Evolutionary conservation across 2,329 filamentous ascomycete genomes (phyloP), one percentile per base, ranked within the genome.

Genomic region (Verruconis gallopava): DNA sequence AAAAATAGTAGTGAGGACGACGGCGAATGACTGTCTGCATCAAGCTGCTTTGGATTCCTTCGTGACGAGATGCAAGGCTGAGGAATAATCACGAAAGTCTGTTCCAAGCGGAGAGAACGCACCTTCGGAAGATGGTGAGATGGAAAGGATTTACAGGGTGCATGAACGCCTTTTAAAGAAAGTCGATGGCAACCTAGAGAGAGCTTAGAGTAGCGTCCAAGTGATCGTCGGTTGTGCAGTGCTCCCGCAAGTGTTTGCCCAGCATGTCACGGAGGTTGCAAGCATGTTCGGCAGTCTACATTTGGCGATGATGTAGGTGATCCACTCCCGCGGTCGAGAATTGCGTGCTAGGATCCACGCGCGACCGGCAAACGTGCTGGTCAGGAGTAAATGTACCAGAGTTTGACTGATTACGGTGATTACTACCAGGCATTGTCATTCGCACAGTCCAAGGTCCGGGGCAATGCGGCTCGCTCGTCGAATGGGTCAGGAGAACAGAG

Each of bases 1-100:
- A 57, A 49, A 57, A 59, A 38, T 45, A 38, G 30, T 43, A 42
- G 17, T 14, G 33, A 21, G 17, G 28, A 21, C 21, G 34, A 28
- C 12, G 21, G 35, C 28, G 28, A 34, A 34, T 19, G 13, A 36
- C 33, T 5, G 22, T 17, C 37, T n/a, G 37, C 42, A 44, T 44
- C 38, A 38, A 43, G 11, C 33, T 36, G 25, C n/a, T 30, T n/a
- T n/a, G n/a, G n/a, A n/a, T 30, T 30, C 25, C 25, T 30, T 30
- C 9, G 25, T n/a, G 25, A n/a, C 25, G n/a, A n/a, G n/a, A n/a
- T n/a, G n/a, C n/a, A n/a, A n/a, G n/a, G n/a, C n/a, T n/a, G n/a
- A n/a, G n/a, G n/a, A n/a, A n/a, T n/a, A n/a, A n/a, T n/a, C n/a
- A n/a, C n/a, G n/a, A n/a, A n/a, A n/a, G n/a, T n/a, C n/a, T n/a